Evolutionary conservation across 2,329 filamentous ascomycete species (phyloP), one percentile per base, ranked within the genome.

Genomic region (Sarocladium strictum): DNA sequence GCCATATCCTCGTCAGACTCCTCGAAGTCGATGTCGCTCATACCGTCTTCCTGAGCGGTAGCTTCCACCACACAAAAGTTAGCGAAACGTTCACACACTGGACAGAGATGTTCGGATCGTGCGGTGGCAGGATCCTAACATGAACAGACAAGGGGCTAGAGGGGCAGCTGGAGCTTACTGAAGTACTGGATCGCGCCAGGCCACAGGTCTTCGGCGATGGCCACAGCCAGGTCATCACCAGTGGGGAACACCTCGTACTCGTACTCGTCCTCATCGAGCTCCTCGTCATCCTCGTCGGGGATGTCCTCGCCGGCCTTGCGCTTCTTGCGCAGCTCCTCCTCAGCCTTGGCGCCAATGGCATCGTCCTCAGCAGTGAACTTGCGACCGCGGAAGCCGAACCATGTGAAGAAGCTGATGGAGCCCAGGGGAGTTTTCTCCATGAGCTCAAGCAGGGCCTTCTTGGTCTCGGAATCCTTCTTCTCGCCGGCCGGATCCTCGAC

Each of bases 151-250:
- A 43, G 40, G 21, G 17, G 40, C 17, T 14, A 9, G 17, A 19
- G 40, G 24, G 47, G 29, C 29, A 35, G 17, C 5, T 32, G 29
- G 43, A 14, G 81, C 89, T 73, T 76, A 94, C 90, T 88, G 74
- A 94, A 97, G 74, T 94, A 95, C 70, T 89, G 90, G 69, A 96
- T 86, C 56, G 92, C 93, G 59, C 85, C 84, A 49, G 90, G 89
- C 86, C 87, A 97, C 53, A 97, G 75, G 62, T 97, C 93, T 67
- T 97, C 92, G 9, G 87, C 84, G 61, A 97, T 77, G 57, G 84
- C 79, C 58, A 90, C 79, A 37, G 91, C 92, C 49, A 97, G 71
- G 58, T 92, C 87, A 61, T 95, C 90, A 21, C 89, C 93, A 41
- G 84, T 84, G n/a, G 89, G 87, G 77, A 94, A 96, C 62, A 96